A percentile compares a stretch with the other conserved stretches of the same genome.
Conservation (phyloP, 257 asterid species). For the Nicotiana tabacum region DNA sequence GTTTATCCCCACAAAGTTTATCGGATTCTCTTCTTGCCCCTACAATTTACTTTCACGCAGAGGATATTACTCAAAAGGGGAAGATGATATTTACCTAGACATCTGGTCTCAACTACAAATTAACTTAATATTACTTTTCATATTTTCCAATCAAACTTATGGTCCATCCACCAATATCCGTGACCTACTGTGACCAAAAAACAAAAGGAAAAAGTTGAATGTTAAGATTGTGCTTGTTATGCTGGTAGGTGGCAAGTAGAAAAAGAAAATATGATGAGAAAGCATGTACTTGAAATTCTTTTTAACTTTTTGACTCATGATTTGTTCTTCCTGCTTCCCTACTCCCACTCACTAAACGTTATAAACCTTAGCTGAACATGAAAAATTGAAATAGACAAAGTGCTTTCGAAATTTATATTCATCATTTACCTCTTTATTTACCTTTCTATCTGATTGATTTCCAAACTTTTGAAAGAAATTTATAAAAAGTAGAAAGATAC, state of each 20-base stretch:
- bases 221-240: conserved; percentile 3
- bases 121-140: neutral
- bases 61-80: neutral
- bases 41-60: neutral
- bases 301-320: conserved; percentile 14
- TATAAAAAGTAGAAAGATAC: too few relatives aligned
- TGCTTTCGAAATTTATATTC: neutral
- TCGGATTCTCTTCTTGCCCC: conserved; percentile 5
- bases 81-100: neutral
- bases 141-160: neutral
- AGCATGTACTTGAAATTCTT: conserved; percentile 1
- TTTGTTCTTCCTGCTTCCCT: conserved; percentile 1
- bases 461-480: neutral
- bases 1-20: neutral
- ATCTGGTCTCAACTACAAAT: neutral
- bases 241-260: conserved; percentile 11
- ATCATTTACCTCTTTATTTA: neutral
- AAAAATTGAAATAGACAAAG: too few relatives aligned
- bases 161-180: neutral
- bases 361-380: neutral
- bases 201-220: neutral
- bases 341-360: conserved; percentile 5
- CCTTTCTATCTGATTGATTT: neutral
- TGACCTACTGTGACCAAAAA: neutral
- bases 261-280: conserved; percentile 7